A percentile compares a stretch with the other conserved stretches of the same genome.
Conservation (phyloP, 225 moss, liverwort and hornwort genomes). For the Thuidium tamariscinum region DNA sequence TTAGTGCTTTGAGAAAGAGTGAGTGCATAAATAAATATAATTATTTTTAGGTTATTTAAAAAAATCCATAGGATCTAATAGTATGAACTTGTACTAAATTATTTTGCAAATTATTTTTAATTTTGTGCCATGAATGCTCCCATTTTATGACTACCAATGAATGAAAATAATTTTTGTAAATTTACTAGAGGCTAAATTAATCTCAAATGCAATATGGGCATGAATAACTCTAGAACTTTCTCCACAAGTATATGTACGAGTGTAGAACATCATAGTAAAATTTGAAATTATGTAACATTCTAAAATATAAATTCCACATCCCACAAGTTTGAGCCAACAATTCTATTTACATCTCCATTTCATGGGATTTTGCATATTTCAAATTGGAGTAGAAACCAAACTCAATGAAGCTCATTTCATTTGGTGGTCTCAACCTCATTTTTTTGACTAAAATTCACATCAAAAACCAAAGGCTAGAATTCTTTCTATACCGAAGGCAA, state of each 20-base stretch:
- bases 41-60: no score
- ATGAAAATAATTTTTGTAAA: no score
- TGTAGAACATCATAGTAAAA: background rate
- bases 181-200: background rate
- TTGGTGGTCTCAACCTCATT: background rate
- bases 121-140: background rate
- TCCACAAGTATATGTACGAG: background rate
- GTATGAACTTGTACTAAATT: background rate
- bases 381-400: background rate
- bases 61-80: background rate
- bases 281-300: background rate
- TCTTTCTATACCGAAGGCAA: background rate
- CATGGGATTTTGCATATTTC: background rate
- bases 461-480: background rate
- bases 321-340: no score
- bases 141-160: background rate
- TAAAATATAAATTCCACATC: background rate
- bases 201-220: background rate
- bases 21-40: no score
- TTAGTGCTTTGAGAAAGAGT: no score
- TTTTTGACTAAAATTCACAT: background rate
- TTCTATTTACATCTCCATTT: background rate
- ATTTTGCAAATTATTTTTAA: background rate
- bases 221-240: background rate
- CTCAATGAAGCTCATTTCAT: background rate